Conservation (phyloP, 2,329 filamentous ascomycete species). For the Chrysoporthe puriensis region DNA sequence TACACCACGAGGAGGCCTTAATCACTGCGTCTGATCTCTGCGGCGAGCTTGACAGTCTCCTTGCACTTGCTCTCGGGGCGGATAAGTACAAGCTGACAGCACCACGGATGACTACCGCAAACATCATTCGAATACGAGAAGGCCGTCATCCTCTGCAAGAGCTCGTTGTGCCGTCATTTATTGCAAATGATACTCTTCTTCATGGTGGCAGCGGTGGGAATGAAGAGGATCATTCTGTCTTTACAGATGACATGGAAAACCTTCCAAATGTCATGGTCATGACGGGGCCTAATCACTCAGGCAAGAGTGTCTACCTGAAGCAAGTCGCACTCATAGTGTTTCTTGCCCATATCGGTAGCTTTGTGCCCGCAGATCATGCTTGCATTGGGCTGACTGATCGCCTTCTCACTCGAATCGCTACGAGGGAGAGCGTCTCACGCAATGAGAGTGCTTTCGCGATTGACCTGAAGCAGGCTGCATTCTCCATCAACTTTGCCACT, state of each 20-base stretch:
- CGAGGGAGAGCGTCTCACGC: conserved; percentile 64
- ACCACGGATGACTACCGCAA: conserved; percentile 71
- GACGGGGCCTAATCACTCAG: conserved; percentile 94
- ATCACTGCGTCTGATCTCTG: conserved; percentile 74
- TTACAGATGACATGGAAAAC: conserved; percentile 19
- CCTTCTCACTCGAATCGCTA: conserved; percentile 84
- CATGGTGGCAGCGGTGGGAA: conserved; percentile 54
- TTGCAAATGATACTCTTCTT: conserved; percentile 80
- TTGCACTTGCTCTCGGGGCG: conserved; percentile 80
- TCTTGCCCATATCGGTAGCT: conserved; percentile 90
- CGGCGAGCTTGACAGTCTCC: conserved; percentile 83
- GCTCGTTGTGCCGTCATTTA: conserved; percentile 75
- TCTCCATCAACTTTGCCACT: conserved; percentile 76
- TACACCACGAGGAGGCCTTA: conserved; percentile 70
- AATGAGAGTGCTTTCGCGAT: conserved; percentile 70
- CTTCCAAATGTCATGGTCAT: conserved; percentile 74
- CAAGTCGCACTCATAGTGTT: conserved; percentile 90
- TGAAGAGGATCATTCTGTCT: conserved; percentile 28
- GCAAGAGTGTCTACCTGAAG: conserved; percentile 95
- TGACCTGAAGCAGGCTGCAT: conserved; percentile 84
- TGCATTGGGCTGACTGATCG: conserved; percentile 88
- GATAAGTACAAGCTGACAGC: conserved; percentile 70
- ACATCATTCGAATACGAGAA: conserved; percentile 72
- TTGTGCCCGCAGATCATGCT: conserved; percentile 79
- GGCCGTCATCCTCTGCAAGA: conserved; percentile 90